A percentile compares a stretch with the other conserved stretches of the same genome.
Conservation (phyloP, 352 stramenopile genomes). For the Phytophthora uliginosa region DNA sequence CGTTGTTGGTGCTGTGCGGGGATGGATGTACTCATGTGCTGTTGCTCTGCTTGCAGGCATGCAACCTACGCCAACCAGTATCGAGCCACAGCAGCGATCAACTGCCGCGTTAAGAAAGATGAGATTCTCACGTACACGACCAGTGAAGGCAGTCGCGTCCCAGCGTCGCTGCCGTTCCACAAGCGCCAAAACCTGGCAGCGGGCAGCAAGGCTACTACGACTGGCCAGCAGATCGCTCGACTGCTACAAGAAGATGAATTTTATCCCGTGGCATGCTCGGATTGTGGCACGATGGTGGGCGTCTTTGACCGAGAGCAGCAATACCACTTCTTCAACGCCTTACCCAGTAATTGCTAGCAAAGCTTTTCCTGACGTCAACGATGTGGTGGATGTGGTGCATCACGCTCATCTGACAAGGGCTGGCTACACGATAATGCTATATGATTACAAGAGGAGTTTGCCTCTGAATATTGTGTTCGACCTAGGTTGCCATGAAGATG, state of each 20-base stretch:
- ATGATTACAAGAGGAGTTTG: slow-evolving; percentile 19
- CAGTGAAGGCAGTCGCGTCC: slow-evolving; percentile 18
- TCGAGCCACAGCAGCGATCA: slow-evolving; percentile 64
- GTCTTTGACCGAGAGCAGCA: slow-evolving; percentile 69
- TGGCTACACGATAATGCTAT: slow-evolving; percentile 23
- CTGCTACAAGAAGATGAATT: slow-evolving; percentile 69
- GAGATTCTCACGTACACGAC: slow-evolving; percentile 72
- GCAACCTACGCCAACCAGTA: slow-evolving; percentile 80
- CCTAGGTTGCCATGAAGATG: slow-evolving; percentile 15
- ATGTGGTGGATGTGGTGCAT: slow-evolving; percentile 8
- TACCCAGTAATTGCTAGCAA: slow-evolving; percentile 67
- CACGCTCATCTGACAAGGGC: slow-evolving; percentile 2
- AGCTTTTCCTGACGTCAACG: background rate
- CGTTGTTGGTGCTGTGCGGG: background rate
- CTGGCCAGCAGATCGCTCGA: slow-evolving; percentile 30
- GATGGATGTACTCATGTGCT: slow-evolving; percentile 13
- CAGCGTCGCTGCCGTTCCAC: slow-evolving; percentile 44
- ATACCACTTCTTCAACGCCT: slow-evolving; percentile 86
- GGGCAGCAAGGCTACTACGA: slow-evolving; percentile 19
- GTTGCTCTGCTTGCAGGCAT: slow-evolving; percentile 43
- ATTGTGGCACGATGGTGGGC: slow-evolving; percentile 80
- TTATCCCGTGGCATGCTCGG: slow-evolving; percentile 73
- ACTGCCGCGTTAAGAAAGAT: slow-evolving; percentile 79
- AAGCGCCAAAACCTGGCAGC: slow-evolving; percentile 41
- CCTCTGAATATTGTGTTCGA: slow-evolving; percentile 27